Evolutionary conservation across 129 eudicot species (phyloP).

Genomic region (Chrysanthemum makinoi): DNA sequence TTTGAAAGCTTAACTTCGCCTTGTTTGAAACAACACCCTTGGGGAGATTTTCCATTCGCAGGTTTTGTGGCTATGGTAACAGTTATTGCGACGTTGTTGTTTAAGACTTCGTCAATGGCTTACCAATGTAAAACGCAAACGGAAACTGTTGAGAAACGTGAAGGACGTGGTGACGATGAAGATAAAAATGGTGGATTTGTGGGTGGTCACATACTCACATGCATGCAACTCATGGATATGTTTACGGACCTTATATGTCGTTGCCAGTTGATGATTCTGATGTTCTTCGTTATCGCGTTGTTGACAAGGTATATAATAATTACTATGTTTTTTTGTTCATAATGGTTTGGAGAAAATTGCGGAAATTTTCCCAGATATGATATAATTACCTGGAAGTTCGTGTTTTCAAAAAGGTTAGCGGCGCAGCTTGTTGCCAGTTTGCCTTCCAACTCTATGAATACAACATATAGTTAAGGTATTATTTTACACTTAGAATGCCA

Average conservation of each 20-base stretch:
- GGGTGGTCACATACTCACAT: slow-evolving; percentile 31
- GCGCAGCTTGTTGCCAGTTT: no score
- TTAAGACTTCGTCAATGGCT: slow-evolving; percentile 31
- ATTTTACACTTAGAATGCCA: no score
- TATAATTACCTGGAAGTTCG: no score
- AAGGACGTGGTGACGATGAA: slow-evolving; percentile 24
- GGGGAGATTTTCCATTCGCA: slow-evolving; percentile 47
- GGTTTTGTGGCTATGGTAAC: slow-evolving; percentile 46
- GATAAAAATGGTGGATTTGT: slow-evolving; percentile 18
- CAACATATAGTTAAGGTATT: no score
- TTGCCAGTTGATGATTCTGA: neutral
- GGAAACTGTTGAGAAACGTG: neutral
- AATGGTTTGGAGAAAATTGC: neutral
- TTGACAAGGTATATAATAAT: slow-evolving; percentile 31
- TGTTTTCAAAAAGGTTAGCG: no score
- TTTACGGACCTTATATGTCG: slow-evolving; percentile 32
- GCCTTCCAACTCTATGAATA: no score
- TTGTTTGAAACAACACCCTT: slow-evolving; percentile 26
- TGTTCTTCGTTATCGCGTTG: slow-evolving; percentile 32
- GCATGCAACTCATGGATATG: slow-evolving; percentile 41
- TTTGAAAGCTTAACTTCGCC: slow-evolving; percentile 34
- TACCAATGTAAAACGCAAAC: slow-evolving; percentile 16
- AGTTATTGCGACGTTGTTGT: slow-evolving; percentile 33
- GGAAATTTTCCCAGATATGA: no score
- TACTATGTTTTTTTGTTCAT: neutral